Base-by-base conservation (phyloP, 1,284 basidiomycete species). In the Trametes polyzona region DNA sequence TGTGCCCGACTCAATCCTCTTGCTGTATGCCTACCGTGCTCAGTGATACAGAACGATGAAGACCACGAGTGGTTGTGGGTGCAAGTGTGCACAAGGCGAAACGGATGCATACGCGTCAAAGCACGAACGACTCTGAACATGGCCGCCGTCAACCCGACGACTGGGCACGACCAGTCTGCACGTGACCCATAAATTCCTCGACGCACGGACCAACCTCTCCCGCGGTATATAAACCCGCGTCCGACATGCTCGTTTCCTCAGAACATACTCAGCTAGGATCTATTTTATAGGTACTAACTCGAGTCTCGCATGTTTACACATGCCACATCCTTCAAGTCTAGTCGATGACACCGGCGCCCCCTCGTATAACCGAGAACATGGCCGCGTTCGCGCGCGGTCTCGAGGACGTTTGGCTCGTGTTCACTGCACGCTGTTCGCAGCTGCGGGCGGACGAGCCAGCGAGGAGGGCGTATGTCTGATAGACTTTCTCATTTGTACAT, bases 261-360 rank as follows among this genome's bases (percentile, higher is more conserved):
- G 88, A 90, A 88, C 88, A 90, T 90, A 90, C 87, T 90, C 87
- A 87, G 80, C 81, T 83, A 89, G 87, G 87, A 90, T 90, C 88
- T 90, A 82, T 90, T 90, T 82, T 86, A 89, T 87, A 90, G 87
- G 84, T 86, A 87, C 88, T 90, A 86, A 89, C 87, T 87, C 85
- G 80, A 87, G 86, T 89, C 86, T 87, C 83, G 87, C 87, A 88
- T 88, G 86, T 89, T 87, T 88, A 88, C 81, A 81, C 85, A 86
- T 89, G 87, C 87, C 87, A 74, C 83, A 84, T 83, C 79, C 81
- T 87, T 87, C 81, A 82, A 81, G 82, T 88, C 83, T 87, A 86
- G 77, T 87, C 80, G 87, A 90, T 90, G 87, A 88, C 78, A 74
- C 48, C 55, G 68, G 81, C 85, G 78, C 79, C 81, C 80, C 67